Evolutionary conservation across 2,329 filamentous ascomycete species (phyloP).

Genomic region (Sporothrix curviconia): DNA sequence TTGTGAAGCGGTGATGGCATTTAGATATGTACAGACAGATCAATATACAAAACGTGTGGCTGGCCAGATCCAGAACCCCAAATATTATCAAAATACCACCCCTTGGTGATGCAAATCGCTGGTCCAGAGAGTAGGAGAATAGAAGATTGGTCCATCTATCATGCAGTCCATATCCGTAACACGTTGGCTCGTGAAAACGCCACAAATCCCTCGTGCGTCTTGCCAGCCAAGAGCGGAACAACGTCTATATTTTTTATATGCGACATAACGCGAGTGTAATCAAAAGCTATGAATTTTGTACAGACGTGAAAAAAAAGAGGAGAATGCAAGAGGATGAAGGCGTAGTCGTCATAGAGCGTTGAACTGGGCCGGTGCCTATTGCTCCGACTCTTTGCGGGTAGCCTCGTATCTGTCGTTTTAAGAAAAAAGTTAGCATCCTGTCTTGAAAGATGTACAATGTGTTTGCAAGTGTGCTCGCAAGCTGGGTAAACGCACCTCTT

Average conservation of each 20-base stretch:
- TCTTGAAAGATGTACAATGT: no score
- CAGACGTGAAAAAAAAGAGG: neutral
- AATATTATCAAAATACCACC: neutral
- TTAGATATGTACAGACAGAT: conserved; percentile 11
- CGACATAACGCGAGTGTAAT: neutral
- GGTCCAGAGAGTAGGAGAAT: no score
- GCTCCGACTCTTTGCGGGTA: conserved; percentile 15
- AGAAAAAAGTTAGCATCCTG: neutral
- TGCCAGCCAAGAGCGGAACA: neutral
- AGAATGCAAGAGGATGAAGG: neutral
- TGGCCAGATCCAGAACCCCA: neutral
- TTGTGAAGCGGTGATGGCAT: conserved; percentile 19
- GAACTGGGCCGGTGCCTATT: neutral
- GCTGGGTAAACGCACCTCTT: conserved; percentile 90
- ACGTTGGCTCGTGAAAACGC: neutral
- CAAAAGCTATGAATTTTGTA: conserved; percentile 7
- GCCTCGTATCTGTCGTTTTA: conserved; percentile 19
- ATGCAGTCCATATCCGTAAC: no score
- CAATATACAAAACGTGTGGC: conserved; percentile 5
- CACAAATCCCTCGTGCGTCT: neutral
- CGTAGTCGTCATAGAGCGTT: no score
- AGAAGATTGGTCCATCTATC: neutral
- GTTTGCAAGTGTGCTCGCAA: no score
- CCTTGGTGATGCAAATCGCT: no score
- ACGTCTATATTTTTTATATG: conserved; percentile 1